Evolutionary conservation across 805 yeast species (phyloP).

Genomic region (Wickerhamiella nectarea): DNA sequence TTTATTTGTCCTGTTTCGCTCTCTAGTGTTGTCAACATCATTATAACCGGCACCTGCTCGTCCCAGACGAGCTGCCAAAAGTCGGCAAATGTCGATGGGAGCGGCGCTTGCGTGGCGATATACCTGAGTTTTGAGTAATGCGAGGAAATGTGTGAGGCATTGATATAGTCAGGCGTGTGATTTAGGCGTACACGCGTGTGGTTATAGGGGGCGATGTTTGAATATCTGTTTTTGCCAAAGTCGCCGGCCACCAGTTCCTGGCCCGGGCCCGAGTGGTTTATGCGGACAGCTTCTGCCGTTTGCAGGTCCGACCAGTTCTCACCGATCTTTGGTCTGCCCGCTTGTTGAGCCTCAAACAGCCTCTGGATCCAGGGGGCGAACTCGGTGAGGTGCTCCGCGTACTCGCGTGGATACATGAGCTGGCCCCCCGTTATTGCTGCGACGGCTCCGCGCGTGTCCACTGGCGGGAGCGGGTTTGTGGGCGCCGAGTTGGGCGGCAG

Average conservation of each 20-base stretch:
- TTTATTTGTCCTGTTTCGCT: constrained; percentile 70
- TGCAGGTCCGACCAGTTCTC: constrained; percentile 56
- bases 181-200: constrained; percentile 62
- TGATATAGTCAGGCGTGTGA: constrained; percentile 48
- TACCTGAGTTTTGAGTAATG: constrained; percentile 32
- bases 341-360: constrained; percentile 25
- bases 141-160: constrained; percentile 58
- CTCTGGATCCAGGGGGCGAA: constrained; percentile 45
- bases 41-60: constrained; percentile 48
- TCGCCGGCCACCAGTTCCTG: constrained; percentile 44
- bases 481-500: constrained; percentile 4
- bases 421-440: neutral
- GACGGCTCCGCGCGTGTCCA: constrained; percentile 1
- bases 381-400: constrained; percentile 9
- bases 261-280: constrained; percentile 34
- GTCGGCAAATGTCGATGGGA: constrained; percentile 63
- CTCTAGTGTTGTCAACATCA: constrained; percentile 61
- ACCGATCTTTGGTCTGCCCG: constrained; percentile 31
- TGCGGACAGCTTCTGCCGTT: constrained; percentile 50
- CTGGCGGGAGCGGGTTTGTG: constrained; percentile 8
- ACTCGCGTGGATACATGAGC: constrained; percentile 10
- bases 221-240: constrained; percentile 75
- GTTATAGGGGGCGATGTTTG: constrained; percentile 77
- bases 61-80: constrained; percentile 71
- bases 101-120: constrained; percentile 92